Base-by-base conservation (phyloP, 1,139 yeast species). In the Magnusiomyces sp. region DNA sequence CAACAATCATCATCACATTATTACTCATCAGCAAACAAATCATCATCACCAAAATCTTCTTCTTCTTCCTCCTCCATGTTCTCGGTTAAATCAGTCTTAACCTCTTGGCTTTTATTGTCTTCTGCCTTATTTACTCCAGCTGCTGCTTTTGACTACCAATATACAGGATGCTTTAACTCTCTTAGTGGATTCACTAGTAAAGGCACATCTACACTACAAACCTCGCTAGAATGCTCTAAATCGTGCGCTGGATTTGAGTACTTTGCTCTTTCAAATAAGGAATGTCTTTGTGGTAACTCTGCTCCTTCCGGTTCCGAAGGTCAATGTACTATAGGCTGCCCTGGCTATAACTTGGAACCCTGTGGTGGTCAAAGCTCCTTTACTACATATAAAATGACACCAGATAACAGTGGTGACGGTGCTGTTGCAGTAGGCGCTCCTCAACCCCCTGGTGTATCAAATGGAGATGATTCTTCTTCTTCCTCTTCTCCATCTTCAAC, bases 201-300 rank as follows among this genome's bases (percentile, higher is more conserved):
- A 19, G 42, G 37, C 5, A 44, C 41, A 7, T 29, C 46, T 16
- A 23, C 40, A 14, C 49, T 23, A 17, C 52, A 51, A 40, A 29
- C 50, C 31, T 43, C 52, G 2, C 36, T 41, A 6, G 45, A 47
- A 39, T 51, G 54, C 44, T 14, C 40, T 17, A 17, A 16, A 2
- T 40, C 48, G 39, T 51, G 54, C 23, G 31, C 54, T 4, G 52
- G 49, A 17, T 46, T 33, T 17, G 14, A 44, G n/a, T 51, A 49
- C 29, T 75, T 80, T 58, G 95, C 92, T 6, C 58, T 83, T 43
- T 66, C 69, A 16, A 61, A 73, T 40, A 62, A 69, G 48, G 65
- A 69, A 19, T 87, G 95, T 67, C 78, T 71, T 61, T 87, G 95
- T 66, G 85, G 90, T 53, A 61, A 68, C 53, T 56, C 68, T 0